phyloP scores from a whole-genome alignment of 192 early-diverging fungal species.

The Chytriomyces sp. region DNA sequence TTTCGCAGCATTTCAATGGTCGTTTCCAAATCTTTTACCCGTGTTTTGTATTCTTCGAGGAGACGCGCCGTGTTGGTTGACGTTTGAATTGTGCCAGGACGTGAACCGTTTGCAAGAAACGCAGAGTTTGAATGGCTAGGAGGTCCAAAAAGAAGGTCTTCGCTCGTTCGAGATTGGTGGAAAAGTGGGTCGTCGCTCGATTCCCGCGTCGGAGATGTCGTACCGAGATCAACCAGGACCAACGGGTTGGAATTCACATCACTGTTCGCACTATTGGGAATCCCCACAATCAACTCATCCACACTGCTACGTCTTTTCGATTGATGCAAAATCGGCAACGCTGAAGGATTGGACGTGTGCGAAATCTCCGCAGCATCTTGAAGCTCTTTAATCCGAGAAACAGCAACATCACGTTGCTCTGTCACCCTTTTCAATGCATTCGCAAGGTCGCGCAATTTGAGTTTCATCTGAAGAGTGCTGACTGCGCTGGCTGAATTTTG shows the following conservation, averaged over 20 bases:
- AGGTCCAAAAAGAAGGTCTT: conserved; percentile 6
- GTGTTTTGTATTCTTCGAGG: background rate
- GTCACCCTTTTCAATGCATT: conserved; percentile 35
- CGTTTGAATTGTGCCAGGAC: background rate
- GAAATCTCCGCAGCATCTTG: background rate
- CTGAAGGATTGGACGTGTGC: background rate
- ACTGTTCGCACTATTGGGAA: too few species aligned
- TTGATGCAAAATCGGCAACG: background rate
- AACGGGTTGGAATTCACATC: background rate
- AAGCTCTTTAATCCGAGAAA: conserved; percentile 35
- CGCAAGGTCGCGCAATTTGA: conserved; percentile 48
- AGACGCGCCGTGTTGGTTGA: background rate
- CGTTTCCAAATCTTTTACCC: conserved; percentile 13
- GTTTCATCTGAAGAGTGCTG: conserved; percentile 38
- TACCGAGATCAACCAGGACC: conserved; percentile 9
- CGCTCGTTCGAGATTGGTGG: background rate
- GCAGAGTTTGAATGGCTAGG: background rate
- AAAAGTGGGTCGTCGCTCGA: too few species aligned
- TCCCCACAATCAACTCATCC: background rate
- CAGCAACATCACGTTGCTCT: conserved; percentile 42
- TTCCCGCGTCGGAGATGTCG: background rate
- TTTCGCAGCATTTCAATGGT: background rate
- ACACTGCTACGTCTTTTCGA: conserved; percentile 1
- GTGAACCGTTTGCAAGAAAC: background rate
- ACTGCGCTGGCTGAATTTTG: background rate